A percentile compares a stretch with the other conserved stretches of the same genome.
Evolutionary conservation across 257 asterid species (phyloP).

Genomic region (Voacanga thouarsii): DNA sequence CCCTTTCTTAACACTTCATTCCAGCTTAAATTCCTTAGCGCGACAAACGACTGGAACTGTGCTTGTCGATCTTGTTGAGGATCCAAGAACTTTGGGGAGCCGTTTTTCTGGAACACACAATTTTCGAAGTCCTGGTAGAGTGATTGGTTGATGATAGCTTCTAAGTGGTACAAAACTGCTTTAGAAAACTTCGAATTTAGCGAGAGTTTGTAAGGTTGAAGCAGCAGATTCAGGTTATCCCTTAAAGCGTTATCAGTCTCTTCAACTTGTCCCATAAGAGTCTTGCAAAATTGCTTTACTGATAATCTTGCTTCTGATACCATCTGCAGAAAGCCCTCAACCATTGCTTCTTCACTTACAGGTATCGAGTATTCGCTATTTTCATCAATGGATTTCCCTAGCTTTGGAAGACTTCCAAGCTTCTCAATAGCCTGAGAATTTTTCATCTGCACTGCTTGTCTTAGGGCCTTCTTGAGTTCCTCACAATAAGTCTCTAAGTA

Average conservation of each 20-base stretch:
- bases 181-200: conserved; percentile 57
- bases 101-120: conserved; percentile 69
- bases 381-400: conserved; percentile 39
- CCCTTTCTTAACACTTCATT: conserved; percentile 81
- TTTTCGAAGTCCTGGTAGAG: conserved; percentile 86
- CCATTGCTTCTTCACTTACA: conserved; percentile 64
- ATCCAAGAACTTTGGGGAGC: conserved; percentile 55
- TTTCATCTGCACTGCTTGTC: conserved; percentile 41
- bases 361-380: conserved; percentile 44
- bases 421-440: conserved; percentile 29
- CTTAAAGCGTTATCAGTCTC: conserved; percentile 43
- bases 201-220: conserved; percentile 61
- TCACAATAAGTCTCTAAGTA: conserved; percentile 70
- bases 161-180: conserved; percentile 59
- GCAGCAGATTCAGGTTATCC: conserved; percentile 57
- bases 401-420: conserved; percentile 35
- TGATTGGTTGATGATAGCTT: conserved; percentile 74
- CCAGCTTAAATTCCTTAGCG: conserved; percentile 84
- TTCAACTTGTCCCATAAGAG: conserved; percentile 45
- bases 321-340: conserved; percentile 82
- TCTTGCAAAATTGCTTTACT: conserved; percentile 82
- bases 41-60: conserved; percentile 64
- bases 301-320: conserved; percentile 83
- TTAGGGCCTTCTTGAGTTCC: conserved; percentile 68
- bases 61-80: conserved; percentile 63